Base-by-base conservation (phyloP, 257 asterid species). In the Nicotiana obtusifolia region DNA sequence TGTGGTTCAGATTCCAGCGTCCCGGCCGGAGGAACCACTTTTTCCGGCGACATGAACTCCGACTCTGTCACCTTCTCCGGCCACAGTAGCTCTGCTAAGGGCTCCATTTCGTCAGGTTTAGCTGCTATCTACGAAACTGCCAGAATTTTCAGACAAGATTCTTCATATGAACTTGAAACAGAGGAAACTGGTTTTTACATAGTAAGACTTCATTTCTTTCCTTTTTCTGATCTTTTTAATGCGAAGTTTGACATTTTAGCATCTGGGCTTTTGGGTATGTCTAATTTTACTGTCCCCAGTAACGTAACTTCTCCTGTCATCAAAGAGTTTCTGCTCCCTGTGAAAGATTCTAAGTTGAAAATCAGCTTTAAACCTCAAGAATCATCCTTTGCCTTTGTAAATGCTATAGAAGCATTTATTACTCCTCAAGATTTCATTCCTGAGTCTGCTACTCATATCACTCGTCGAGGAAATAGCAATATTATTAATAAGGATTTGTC, bases 171-270 rank as follows among this genome's bases (percentile, higher is more conserved):
- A 10, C 60, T 92, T 17, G 49, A 67, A 52, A 52, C 82, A 30
- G 56, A 6, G 30, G 65, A 80, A 54, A n/a, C 10, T 33, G 95
- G 91, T 3, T 86, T 75, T 80, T 88, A 88, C 60, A 78, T 88
- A 80, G 86, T 92, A 69, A 91, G 94, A 41, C 81, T 91, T 75
- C 97, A 89, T 85, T 92, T 92, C 84, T 84, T 16, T 35, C 87
- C 86, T 17, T 85, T 84, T 8, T 0, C 57, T 0, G 82, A 79
- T 67, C 87, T 87, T 35, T 2, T 44, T 0, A 14, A 56, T 13
- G 92, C 91, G 15, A 53, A 57, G 16, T 93, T 93, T 86, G 11
- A 57, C 17, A 90, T 93, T 9, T 71, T 19, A 4, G 89, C 87
- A 59, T 82, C 89, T 33, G 82, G 84, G 62, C 68, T 81, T 81